A percentile compares a stretch with the other conserved stretches of the same genome.
Evolutionary conservation across 208 protist genomes (phyloP).

Genomic region (Novymonas esmeraldas): DNA sequence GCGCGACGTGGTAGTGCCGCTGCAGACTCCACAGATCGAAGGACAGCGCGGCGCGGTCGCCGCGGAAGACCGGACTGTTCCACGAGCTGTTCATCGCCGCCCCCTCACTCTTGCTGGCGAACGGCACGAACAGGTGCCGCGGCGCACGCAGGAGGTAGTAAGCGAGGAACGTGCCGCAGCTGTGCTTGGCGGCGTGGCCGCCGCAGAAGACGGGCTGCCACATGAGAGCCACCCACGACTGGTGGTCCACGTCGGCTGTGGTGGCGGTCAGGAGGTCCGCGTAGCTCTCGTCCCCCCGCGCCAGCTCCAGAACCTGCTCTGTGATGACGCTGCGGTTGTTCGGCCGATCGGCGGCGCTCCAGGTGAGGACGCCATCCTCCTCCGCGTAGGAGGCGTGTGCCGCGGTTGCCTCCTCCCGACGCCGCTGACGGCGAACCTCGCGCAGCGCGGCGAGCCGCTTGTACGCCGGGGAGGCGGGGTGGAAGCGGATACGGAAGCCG

Average conservation of each 20-base stretch:
- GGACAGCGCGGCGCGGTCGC: conserved; percentile 52
- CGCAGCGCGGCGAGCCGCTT: conserved; percentile 51
- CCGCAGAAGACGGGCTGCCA: conserved; percentile 87
- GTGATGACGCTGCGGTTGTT: conserved; percentile 78
- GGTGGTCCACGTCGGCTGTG: conserved; percentile 74
- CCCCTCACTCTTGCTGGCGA: conserved; percentile 46
- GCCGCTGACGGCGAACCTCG: conserved; percentile 33
- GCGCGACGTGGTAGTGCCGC: conserved; percentile 52
- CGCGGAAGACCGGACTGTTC: conserved; percentile 72
- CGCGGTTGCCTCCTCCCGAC: conserved; percentile 12
- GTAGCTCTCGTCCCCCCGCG: conserved; percentile 58
- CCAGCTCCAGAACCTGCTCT: conserved; percentile 78
- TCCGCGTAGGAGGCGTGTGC: conserved; percentile 19
- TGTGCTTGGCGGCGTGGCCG: conserved; percentile 79
- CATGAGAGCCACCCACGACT: conserved; percentile 89
- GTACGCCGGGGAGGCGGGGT: conserved; percentile 57
- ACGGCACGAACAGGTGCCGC: conserved; percentile 59
- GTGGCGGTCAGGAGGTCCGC: conserved; percentile 63
- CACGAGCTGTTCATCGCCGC: conserved; percentile 72
- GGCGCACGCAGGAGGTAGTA: conserved; percentile 85
- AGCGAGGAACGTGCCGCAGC: conserved; percentile 82
- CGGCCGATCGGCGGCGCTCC: conserved; percentile 75
- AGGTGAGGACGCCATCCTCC: conserved; percentile 63
- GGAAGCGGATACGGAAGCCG: conserved; percentile 83
- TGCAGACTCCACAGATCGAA: conserved; percentile 74